phyloP scores from a whole-genome alignment of 73 alveolate species.

The Paramecium pentaurelia region DNA sequence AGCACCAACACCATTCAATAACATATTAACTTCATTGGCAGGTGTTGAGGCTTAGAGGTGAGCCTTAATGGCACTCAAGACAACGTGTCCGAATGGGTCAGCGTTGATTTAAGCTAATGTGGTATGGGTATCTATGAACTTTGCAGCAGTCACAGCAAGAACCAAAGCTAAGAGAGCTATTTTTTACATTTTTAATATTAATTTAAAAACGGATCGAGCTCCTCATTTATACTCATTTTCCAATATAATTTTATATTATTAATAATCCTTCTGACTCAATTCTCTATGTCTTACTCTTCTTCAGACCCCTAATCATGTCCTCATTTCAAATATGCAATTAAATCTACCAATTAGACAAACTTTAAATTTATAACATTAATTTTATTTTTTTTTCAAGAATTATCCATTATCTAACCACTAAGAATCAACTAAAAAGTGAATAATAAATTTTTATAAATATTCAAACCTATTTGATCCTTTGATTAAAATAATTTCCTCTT shows the following conservation, averaged over 20 bases:
- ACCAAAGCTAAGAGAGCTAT: conserved; percentile 44
- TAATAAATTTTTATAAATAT: background rate
- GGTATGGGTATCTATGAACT: conserved; percentile 20
- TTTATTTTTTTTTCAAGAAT: background rate
- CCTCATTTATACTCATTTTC: background rate
- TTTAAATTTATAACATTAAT: background rate
- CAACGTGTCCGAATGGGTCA: conserved; percentile 47
- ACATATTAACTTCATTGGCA: conserved; percentile 46
- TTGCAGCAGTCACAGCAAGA: conserved; percentile 50
- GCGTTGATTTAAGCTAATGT: conserved; percentile 46
- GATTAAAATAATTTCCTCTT: background rate
- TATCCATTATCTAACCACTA: background rate
- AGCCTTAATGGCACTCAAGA: conserved; percentile 46
- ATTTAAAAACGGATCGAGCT: conserved; percentile 49
- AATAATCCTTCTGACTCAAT: background rate
- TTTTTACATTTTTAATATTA: conserved; percentile 37
- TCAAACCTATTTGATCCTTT: background rate
- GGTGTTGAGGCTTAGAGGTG: conserved; percentile 42
- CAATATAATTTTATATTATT: background rate
- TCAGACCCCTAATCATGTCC: background rate
- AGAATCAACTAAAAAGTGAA: background rate
- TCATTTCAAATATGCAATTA: background rate
- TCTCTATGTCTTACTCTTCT: background rate
- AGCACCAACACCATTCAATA: conserved; percentile 39
- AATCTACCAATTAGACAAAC: background rate